These are phyloP conservation scores for Exophiala oligosperma DNA, from an alignment of 2,329 filamentous ascomycete genomes.

Conservation along the genomic window DNA sequence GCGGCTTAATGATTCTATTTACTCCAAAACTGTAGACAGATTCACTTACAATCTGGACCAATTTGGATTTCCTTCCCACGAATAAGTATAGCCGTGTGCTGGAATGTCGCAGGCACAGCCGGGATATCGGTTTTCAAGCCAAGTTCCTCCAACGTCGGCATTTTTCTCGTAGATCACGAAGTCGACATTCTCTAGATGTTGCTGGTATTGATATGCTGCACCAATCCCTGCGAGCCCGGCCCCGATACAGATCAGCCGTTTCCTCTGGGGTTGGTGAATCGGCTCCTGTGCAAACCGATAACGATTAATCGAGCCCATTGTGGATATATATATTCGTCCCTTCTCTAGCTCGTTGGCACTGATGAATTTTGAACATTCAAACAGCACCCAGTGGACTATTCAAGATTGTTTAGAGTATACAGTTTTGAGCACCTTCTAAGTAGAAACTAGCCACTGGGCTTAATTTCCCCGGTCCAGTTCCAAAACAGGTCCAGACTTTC, in stretches of 20 bases:
- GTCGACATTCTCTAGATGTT: constrained; percentile 33
- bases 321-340: too few relatives aligned
- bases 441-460: too few relatives aligned
- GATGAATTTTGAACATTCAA: too few relatives aligned
- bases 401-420: too few relatives aligned
- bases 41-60: constrained; percentile 43
- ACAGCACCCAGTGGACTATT: too few relatives aligned
- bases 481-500: too few relatives aligned
- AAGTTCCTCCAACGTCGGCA: constrained; percentile 38
- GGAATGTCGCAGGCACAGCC: constrained; percentile 34
- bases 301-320: too few relatives aligned
- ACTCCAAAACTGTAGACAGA: constrained; percentile 43
- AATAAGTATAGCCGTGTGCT: background rate
- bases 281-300: background rate
- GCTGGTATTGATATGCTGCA: constrained; percentile 41
- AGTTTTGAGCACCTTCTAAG: too few relatives aligned
- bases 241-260: constrained; percentile 25
- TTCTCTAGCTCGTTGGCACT: too few relatives aligned
- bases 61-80: background rate
- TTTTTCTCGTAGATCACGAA: constrained; percentile 46
- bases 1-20: constrained; percentile 41
- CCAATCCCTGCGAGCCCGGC: constrained; percentile 36
- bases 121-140: constrained; percentile 39
- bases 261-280: background rate
- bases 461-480: too few relatives aligned